Evolutionary conservation across 176 grass and related monocot species (phyloP).

Genomic region (Ananas comosus): DNA sequence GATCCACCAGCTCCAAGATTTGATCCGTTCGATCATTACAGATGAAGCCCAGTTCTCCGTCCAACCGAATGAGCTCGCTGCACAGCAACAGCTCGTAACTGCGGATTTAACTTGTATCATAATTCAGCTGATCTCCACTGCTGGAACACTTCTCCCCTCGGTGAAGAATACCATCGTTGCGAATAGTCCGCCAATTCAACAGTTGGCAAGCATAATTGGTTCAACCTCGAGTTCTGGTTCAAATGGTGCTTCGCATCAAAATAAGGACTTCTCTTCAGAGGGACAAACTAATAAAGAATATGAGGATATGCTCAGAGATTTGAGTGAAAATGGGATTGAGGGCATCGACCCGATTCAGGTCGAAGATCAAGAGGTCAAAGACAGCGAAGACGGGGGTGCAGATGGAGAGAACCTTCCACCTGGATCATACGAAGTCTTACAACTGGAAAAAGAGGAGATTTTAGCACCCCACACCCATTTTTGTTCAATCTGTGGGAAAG

Average conservation of each 20-base stretch:
- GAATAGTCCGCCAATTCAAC: slow-evolving; percentile 19
- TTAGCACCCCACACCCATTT: slow-evolving; percentile 70
- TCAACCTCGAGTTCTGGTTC: slow-evolving; percentile 26
- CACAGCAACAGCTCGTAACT: slow-evolving; percentile 39
- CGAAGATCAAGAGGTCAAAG: slow-evolving; percentile 37
- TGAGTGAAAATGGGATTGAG: slow-evolving; percentile 26
- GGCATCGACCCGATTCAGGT: slow-evolving; percentile 14
- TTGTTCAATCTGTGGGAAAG: slow-evolving; percentile 66
- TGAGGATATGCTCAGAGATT: slow-evolving; percentile 39
- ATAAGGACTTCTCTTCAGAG: not conserved
- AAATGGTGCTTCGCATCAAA: slow-evolving; percentile 18
- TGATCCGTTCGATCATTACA: slow-evolving; percentile 32
- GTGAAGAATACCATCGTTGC: slow-evolving; percentile 32
- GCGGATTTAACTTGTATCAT: slow-evolving; percentile 51
- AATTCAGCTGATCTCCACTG: slow-evolving; percentile 64
- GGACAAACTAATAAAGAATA: slow-evolving; percentile 25
- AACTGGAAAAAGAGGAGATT: slow-evolving; percentile 76
- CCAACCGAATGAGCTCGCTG: slow-evolving; percentile 2
- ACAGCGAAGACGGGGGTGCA: slow-evolving; percentile 28
- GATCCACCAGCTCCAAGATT: slow-evolving; percentile 54
- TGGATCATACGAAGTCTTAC: slow-evolving; percentile 50
- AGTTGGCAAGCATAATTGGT: slow-evolving; percentile 14
- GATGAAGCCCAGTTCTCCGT: slow-evolving; percentile 1
- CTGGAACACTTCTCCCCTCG: slow-evolving; percentile 46
- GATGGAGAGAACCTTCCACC: slow-evolving; percentile 36